phyloP scores from a whole-genome alignment of 441 rosid genomes.

The Adansonia grandidieri region DNA sequence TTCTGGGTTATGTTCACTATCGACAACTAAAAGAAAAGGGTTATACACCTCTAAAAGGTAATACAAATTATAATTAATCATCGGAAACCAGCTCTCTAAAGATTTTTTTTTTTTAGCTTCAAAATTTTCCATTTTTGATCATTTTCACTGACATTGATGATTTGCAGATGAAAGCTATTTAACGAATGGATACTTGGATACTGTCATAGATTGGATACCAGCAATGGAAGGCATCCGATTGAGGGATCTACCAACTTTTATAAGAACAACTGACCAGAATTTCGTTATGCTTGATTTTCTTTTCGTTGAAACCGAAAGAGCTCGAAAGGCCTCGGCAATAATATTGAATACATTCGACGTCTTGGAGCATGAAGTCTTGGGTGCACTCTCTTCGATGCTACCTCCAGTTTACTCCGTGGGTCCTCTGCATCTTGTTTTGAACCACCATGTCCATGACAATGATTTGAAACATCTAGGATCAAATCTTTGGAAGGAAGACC shows the following conservation, averaged over 20 bases:
- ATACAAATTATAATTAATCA: neutral
- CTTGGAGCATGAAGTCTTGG: slow-evolving; percentile 40
- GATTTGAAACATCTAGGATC: slow-evolving; percentile 24
- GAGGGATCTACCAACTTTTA: slow-evolving; percentile 45
- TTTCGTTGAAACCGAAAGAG: slow-evolving; percentile 30
- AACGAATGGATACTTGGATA: slow-evolving; percentile 29
- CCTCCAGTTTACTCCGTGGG: slow-evolving; percentile 45
- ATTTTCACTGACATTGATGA: neutral
- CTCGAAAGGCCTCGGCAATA: slow-evolving; percentile 42
- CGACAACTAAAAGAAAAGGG: slow-evolving; percentile 31
- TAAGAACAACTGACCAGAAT: slow-evolving; percentile 41
- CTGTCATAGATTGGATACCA: slow-evolving; percentile 34
- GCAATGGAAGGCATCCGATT: slow-evolving; percentile 37
- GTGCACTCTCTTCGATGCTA: slow-evolving; percentile 34
- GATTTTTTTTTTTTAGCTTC: no score
- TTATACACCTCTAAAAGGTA: slow-evolving; percentile 43
- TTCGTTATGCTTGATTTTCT: slow-evolving; percentile 24
- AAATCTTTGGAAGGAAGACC: slow-evolving; percentile 45
- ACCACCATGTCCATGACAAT: slow-evolving; percentile 25
- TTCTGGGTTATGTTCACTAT: slow-evolving; percentile 43
- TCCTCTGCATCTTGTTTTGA: slow-evolving; percentile 39
- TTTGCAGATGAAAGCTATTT: slow-evolving; percentile 32
- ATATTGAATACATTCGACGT: slow-evolving; percentile 47
- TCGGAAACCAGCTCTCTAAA: no score
- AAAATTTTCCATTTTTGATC: neutral